Evolutionary conservation across 441 rosid genomes (phyloP).

Genomic region (Dalechampia spathulata): DNA sequence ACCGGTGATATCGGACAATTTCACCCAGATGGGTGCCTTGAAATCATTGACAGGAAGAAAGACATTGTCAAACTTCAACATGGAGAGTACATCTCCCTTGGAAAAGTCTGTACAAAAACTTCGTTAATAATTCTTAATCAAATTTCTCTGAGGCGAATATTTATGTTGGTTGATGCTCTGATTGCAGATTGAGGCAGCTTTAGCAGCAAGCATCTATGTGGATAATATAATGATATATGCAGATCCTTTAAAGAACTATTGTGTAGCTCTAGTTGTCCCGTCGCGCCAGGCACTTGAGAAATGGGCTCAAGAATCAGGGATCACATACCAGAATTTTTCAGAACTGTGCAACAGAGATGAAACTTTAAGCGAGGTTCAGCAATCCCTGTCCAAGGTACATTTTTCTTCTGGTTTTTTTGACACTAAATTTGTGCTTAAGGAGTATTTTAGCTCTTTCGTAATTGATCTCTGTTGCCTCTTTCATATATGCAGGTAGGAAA

Average conservation of each 20-base stretch:
- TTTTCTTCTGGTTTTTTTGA: background rate
- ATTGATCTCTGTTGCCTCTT: too few relatives aligned
- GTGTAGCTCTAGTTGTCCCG: conserved; percentile 82
- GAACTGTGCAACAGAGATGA: conserved; percentile 66
- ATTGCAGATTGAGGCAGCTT: conserved; percentile 80
- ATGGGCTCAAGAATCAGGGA: conserved; percentile 68
- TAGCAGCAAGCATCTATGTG: conserved; percentile 46
- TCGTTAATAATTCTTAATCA: background rate
- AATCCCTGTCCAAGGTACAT: conserved; percentile 61
- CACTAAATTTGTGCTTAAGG: too few relatives aligned
- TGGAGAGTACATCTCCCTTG: conserved; percentile 89
- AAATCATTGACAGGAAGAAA: conserved; percentile 87
- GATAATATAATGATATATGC: conserved; percentile 77
- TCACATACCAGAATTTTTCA: conserved; percentile 30
- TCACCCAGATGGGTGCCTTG: conserved; percentile 92
- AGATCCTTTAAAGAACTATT: conserved; percentile 62
- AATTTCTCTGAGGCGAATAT: background rate
- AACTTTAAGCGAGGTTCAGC: conserved; percentile 58
- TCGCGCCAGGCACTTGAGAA: conserved; percentile 49
- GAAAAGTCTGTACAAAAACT: conserved; percentile 48
- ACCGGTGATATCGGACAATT: conserved; percentile 78
- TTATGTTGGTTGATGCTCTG: conserved; percentile 11
- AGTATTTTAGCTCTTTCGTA: too few relatives aligned
- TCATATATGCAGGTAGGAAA: conserved; percentile 62
- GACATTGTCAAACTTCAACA: conserved; percentile 97